Conservation (phyloP, 768 basidiomycete species). For the Arthromyces matolae region DNA sequence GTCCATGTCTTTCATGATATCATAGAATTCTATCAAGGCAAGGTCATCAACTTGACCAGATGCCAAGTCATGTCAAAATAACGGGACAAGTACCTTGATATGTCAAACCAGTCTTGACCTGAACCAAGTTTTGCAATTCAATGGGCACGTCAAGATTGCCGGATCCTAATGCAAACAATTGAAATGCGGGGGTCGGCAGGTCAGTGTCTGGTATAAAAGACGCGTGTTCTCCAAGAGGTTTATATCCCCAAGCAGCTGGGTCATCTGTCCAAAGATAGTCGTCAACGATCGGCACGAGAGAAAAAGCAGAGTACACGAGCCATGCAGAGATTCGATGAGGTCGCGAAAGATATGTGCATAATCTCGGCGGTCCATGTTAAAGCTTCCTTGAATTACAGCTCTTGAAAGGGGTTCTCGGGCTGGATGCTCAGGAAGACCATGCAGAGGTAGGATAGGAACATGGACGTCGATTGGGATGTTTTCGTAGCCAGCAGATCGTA, state of each 20-base stretch:
- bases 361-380: constrained; percentile 31
- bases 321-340: constrained; percentile 27
- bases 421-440: constrained; percentile 20
- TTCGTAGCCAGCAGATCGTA: constrained; percentile 30
- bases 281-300: background rate
- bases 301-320: constrained; percentile 15
- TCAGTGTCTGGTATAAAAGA: constrained; percentile 21
- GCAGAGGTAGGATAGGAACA: constrained; percentile 32
- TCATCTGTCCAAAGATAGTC: constrained; percentile 26
- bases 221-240: constrained; percentile 20
- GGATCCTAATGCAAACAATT: constrained; percentile 31
- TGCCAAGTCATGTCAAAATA: too few relatives aligned
- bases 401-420: constrained; percentile 27
- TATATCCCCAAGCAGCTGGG: constrained; percentile 34
- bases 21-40: constrained; percentile 31
- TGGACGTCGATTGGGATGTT: constrained; percentile 34
- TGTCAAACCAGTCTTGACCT: constrained; percentile 28
- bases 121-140: constrained; percentile 36
- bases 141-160: constrained; percentile 31
- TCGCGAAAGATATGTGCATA: constrained; percentile 33
- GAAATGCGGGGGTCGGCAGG: constrained; percentile 28
- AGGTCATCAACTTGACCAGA: too few relatives aligned
- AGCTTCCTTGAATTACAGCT: constrained; percentile 40
- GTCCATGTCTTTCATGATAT: constrained; percentile 34
- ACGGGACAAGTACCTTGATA: constrained; percentile 28